Conservation (phyloP, 371 early-diverging fungal species). For the Haplosporangium sp. region DNA sequence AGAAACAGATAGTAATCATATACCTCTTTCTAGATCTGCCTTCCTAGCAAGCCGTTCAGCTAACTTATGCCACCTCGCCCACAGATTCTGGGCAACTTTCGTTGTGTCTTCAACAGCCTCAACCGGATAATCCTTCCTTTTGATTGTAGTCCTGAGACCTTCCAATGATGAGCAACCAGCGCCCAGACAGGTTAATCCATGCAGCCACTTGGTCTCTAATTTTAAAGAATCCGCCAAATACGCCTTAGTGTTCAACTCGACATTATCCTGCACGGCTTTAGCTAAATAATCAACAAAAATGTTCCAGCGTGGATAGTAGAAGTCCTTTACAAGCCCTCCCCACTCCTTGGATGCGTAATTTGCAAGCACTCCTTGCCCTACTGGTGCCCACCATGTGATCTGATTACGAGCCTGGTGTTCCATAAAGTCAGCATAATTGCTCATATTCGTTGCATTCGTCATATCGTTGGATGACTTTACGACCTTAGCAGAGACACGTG, state of each 20-base stretch:
- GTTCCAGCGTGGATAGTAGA: constrained; percentile 40
- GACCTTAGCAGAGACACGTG: constrained; percentile 36
- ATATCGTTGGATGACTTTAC: not conserved
- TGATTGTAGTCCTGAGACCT: not conserved
- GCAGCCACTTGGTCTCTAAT: constrained; percentile 19
- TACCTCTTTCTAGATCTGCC: not conserved
- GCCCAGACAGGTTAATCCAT: not conserved
- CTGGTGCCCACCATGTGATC: constrained; percentile 50
- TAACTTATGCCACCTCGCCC: constrained; percentile 32
- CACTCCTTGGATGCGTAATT: constrained; percentile 49
- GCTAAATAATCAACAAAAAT: constrained; percentile 34
- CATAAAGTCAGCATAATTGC: constrained; percentile 32
- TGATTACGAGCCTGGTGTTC: constrained; percentile 39
- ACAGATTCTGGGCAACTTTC: constrained; percentile 25
- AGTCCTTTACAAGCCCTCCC: constrained; percentile 40
- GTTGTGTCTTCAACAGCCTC: constrained; percentile 24
- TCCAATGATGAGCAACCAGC: not conserved
- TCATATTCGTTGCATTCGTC: not conserved
- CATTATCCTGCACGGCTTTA: constrained; percentile 15
- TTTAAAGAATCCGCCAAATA: constrained; percentile 22
- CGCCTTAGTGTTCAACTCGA: constrained; percentile 10
- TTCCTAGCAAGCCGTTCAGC: constrained; percentile 16
- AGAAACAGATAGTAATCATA: too few species aligned
- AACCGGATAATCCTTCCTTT: constrained; percentile 16
- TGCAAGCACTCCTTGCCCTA: constrained; percentile 21